Base-by-base conservation (phyloP, 305 asterid species). In the Ajuga reptans region DNA sequence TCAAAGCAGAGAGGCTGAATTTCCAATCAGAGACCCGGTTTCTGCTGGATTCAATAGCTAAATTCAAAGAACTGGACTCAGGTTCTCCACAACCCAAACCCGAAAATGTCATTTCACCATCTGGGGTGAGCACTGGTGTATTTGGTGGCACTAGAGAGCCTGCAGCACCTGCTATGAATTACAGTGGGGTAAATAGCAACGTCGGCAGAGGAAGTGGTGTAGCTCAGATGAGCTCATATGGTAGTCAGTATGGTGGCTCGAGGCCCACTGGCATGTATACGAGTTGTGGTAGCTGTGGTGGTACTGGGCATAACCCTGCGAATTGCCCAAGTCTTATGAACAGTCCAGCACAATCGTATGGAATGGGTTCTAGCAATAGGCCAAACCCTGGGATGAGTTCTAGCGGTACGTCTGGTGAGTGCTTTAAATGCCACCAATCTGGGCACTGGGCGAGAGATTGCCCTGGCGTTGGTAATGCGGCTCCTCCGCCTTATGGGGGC, bases 401-500 rank as follows among this genome's bases (percentile, higher is more conserved):
- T 57, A 89, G 84, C 0, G 86, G 86, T 68, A 84, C 65, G 27
- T 76, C 86, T 6, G 75, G 81, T 1, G 90, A 88, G 73, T 92
- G 98, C 78, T 88, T 34, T 66, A 92, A 92, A 69, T 92, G 96
- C 73, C 89, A 87, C 74, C 87, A 89, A 71, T 0, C 24, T n/a
- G 98, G 98, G 39, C 98, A 92, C 70, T 87, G 92, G 96, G 92
- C 97, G 1, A 85, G 74, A 65, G 93, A 92, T 71, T 92, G 98
- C 75, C 97, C 97, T 3, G 74, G 77, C 9, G 53, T 53, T 21
- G 52, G 43, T 77, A 81, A 68, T 72, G 82, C 60, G 16, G n/a
- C n/a, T n/a, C 82, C 87, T 66, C 81, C 91, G 3, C 84, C 95
- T 11, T 82, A 85, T 64, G 89, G 89, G 34, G 66, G 72, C 51